phyloP scores from a whole-genome alignment of 2,329 filamentous ascomycete species.

The Calonectria leucothoes region DNA sequence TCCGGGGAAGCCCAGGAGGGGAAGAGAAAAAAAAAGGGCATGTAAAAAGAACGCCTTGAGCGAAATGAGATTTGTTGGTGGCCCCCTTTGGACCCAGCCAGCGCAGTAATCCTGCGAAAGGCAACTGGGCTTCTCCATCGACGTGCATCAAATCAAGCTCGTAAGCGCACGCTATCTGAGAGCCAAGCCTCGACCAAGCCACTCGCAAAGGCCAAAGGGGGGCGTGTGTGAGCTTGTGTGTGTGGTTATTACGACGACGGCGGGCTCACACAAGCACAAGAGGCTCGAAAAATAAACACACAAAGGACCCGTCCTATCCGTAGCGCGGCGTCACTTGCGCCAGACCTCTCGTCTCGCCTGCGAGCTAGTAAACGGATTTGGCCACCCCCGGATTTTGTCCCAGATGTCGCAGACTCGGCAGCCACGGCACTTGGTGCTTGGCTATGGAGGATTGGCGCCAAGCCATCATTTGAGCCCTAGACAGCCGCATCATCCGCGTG shows the following conservation, averaged over 20 bases:
- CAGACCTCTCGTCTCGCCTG: not conserved
- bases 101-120: not conserved
- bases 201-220: not conserved
- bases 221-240: not conserved
- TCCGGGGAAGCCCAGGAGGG: conserved; percentile 13
- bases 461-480: conserved; percentile 34
- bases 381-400: conserved; percentile 26
- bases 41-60: conserved; percentile 3
- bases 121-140: not conserved
- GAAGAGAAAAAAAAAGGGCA: not conserved
- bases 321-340: conserved; percentile 7
- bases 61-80: conserved; percentile 3
- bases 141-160: conserved; percentile 10
- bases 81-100: not conserved
- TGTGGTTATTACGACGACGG: not conserved
- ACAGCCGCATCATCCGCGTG: conserved; percentile 44
- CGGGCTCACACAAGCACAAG: not conserved
- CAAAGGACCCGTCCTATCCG: conserved; percentile 16
- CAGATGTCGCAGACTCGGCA: conserved; percentile 39
- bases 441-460: conserved; percentile 31
- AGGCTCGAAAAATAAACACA: not conserved
- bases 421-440: conserved; percentile 45
- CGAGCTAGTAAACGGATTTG: conserved; percentile 16
- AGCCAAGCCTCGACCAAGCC: conserved; percentile 4
- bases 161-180: conserved; percentile 11